These are phyloP conservation scores for Lepidium sativum DNA, from an alignment of 345 rosid species.

Conservation along the genomic window DNA sequence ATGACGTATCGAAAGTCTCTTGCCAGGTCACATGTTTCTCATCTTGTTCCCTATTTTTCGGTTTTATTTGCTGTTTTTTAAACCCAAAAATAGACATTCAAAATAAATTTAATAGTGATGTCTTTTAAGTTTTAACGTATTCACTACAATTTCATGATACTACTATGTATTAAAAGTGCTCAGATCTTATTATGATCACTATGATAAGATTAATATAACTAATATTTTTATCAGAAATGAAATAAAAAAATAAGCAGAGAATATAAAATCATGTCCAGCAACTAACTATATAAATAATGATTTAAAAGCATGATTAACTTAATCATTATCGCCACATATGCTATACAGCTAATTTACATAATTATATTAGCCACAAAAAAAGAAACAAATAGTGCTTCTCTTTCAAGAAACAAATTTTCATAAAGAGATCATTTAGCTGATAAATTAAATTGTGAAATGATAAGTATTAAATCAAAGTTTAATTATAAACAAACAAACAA, in stretches of 20 bases:
- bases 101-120: too few species aligned
- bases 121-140: too few species aligned
- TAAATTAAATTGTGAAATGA: background rate
- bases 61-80: too few species aligned
- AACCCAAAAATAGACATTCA: too few species aligned
- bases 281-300: background rate
- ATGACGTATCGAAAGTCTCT: background rate
- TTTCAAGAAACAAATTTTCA: background rate
- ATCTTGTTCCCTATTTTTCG: background rate
- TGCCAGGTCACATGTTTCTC: background rate
- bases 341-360: conserved; percentile 18
- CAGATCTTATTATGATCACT: too few species aligned
- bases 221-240: background rate
- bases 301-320: conserved; percentile 3
- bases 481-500: background rate
- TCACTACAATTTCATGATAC: too few species aligned
- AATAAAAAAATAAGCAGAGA: background rate
- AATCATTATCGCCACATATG: conserved; percentile 13
- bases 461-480: background rate
- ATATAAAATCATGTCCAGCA: background rate
- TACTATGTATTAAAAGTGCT: too few species aligned
- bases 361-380: background rate
- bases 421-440: background rate
- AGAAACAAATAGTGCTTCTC: background rate
- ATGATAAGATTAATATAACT: background rate